A percentile compares a stretch with the other conserved stretches of the same genome.
These are phyloP conservation scores for Pythium vanterpoolii DNA, from an alignment of 352 stramenopile species.

Conservation along the genomic window DNA sequence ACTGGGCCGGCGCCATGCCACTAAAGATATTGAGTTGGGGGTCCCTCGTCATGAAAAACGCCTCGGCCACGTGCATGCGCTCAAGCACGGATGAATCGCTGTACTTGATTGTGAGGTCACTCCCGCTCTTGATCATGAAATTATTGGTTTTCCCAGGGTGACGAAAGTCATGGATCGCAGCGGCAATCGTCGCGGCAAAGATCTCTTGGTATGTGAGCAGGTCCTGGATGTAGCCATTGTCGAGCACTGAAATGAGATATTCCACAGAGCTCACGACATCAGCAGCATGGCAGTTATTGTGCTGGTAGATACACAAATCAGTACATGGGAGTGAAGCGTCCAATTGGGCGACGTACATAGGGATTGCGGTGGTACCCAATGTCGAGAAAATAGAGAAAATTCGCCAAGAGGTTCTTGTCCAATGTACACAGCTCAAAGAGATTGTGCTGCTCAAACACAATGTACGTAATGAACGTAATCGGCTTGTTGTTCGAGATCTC, in stretches of 20 bases:
- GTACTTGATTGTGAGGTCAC: conserved; percentile 76
- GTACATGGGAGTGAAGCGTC: not conserved
- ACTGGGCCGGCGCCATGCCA: conserved; percentile 46
- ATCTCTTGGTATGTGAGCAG: conserved; percentile 80
- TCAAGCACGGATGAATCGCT: conserved; percentile 82
- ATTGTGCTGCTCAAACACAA: conserved; percentile 82
- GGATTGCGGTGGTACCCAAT: conserved; percentile 79
- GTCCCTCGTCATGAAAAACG: conserved; percentile 71
- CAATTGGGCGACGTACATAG: conserved; percentile 42
- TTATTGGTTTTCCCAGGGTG: conserved; percentile 87
- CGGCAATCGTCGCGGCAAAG: conserved; percentile 74
- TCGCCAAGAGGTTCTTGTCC: conserved; percentile 74
- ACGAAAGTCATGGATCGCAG: conserved; percentile 81
- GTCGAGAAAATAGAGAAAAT: conserved; percentile 79
- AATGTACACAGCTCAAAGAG: conserved; percentile 67
- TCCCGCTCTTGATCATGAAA: conserved; percentile 76
- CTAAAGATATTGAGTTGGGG: conserved; percentile 76
- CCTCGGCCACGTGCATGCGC: conserved; percentile 82
- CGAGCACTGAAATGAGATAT: conserved; percentile 76
- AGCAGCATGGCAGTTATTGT: conserved; percentile 78
- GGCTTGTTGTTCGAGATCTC: conserved; percentile 62
- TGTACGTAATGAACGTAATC: conserved; percentile 82
- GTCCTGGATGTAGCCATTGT: conserved; percentile 79
- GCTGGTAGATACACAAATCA: conserved; percentile 28
- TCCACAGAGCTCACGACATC: conserved; percentile 82